Evolutionary conservation across 1,284 basidiomycete species (phyloP), one percentile per base, ranked within the genome.

Genomic region (Irpex sp.): DNA sequence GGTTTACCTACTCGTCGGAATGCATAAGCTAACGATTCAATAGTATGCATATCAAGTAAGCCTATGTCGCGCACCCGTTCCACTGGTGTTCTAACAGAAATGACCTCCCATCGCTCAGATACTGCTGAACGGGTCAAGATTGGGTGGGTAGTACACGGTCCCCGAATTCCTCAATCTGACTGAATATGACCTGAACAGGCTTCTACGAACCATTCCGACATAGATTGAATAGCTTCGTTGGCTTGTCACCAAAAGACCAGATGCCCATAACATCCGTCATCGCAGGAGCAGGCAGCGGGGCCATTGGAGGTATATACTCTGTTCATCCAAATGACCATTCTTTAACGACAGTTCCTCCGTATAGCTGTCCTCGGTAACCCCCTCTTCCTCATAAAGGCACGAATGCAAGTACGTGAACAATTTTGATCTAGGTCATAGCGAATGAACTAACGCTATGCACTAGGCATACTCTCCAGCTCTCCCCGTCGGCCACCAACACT

Each of bases 191-290:
- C 31, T 31, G 31, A 2, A 3, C 66, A 95, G 93, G 95, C 13
- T 97, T 99, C 74, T 99, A 98, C 75, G 97, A 99, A 74, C 96
- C 96, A 1, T 87, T 98, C 64, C 85, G 97, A 63, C 84, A 80
- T 64, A 75, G 76, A 1, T 76, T 93, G 64, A 98, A 98, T 76
- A 77, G 79, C 11, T 68, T 88, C 36, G 74, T 92, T 58, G 94
- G 95, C 11, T 78, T 83, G 68, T 75, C 82, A 35, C 78, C 87
- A 35, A 80, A 81, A 36, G 87, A 90, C 21, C 89, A 92, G 68
- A 79, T 91, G 53, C 85, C 88, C 15, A 75, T 82, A 57, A 95
- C 90, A 1, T 93, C 91, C 60, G 77, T 98, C 39, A 76, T 87
- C 8, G 95, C 96, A 13, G 96, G 97, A 4, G 95, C 95, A 1